Evolutionary conservation across 2,329 filamentous ascomycete genomes (phyloP), one percentile per base, ranked within the genome.

Genomic region (Tolypocladium ovalisporum): DNA sequence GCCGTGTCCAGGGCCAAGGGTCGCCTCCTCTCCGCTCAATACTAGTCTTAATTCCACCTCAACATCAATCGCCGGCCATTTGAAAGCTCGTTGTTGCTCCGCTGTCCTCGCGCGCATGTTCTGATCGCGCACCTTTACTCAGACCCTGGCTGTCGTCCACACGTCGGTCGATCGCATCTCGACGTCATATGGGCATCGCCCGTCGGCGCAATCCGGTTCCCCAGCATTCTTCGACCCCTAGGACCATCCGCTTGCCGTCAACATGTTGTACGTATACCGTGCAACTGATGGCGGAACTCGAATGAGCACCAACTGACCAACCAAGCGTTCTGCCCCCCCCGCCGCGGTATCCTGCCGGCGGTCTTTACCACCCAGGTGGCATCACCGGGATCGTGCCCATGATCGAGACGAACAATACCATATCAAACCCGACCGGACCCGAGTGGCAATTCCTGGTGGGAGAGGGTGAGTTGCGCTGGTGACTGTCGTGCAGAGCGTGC

Each of bases 371-470:
- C 64, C 83, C 83, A 62, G 81, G 86, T 56, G 84, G 84, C 62
- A 82, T 85, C 67, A 85, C 85, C 61, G 80, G 86, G 70, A 79
- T 84, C 55, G 79, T 84, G 40, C 87, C 88, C 40, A 83, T 96
- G 71, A 87, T 96, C 67, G 94, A 99, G 79, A 97, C 93, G 56
- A 96, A 94, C 73, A 99, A 97, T 70, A 87, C 85, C 42, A 77
- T 99, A 60, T 84, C 83, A 58, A 88, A 89, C 66, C 93, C 90
- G 29, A 84, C 85, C 39, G 89, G 89, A 6, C 83, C 89, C 29
- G 92, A 96, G 65, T 90, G 90, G 73, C 89, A 95, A 70, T 86
- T 99, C 64, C 85, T 96, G 49, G 91, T 93, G 53, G 94, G 93
- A 71, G 94, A 99, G 84, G 94, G 91, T 89, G 59, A 61, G 62